phyloP scores from a whole-genome alignment of 495 filamentous ascomycete species.

The Cetradonia linearis region DNA sequence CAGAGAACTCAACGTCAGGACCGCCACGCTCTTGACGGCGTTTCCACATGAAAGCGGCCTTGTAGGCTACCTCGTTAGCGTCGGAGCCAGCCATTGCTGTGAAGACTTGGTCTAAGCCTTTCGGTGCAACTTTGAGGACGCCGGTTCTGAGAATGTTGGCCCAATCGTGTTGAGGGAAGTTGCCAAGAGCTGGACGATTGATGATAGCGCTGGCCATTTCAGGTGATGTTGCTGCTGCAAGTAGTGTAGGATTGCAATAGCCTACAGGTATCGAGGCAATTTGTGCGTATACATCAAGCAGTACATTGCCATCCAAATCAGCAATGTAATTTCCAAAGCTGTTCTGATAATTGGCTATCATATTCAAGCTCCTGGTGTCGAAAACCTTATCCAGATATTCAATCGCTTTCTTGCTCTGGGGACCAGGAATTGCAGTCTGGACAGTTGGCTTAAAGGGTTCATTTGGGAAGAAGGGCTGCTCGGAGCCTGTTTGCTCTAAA shows the following conservation, averaged over 20 bases:
- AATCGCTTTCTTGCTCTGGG: conserved; percentile 59
- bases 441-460: conserved; percentile 70
- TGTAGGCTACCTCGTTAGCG: conserved; percentile 98
- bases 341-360: conserved; percentile 38
- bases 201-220: conserved; percentile 78
- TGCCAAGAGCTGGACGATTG: conserved; percentile 91
- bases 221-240: conserved; percentile 56
- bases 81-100: conserved; percentile 93
- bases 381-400: conserved; percentile 75
- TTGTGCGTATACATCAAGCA: conserved; percentile 48
- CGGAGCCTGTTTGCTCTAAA: conserved; percentile 14
- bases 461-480: conserved; percentile 51
- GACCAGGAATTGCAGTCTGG: conserved; percentile 75
- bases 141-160: conserved; percentile 74
- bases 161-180: conserved; percentile 92
- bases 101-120: conserved; percentile 91
- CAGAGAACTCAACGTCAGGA: conserved; percentile 67
- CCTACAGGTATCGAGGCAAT: conserved; percentile 96
- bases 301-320: conserved; percentile 76
- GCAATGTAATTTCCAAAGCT: conserved; percentile 69
- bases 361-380: conserved; percentile 87
- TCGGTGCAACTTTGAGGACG: conserved; percentile 79
- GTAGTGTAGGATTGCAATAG: conserved; percentile 85
- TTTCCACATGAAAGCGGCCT: conserved; percentile 97
- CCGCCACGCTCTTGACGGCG: conserved; percentile 84